Conservation (phyloP, 164 flowering plant genomes). For the Magnolia changhungtana region DNA sequence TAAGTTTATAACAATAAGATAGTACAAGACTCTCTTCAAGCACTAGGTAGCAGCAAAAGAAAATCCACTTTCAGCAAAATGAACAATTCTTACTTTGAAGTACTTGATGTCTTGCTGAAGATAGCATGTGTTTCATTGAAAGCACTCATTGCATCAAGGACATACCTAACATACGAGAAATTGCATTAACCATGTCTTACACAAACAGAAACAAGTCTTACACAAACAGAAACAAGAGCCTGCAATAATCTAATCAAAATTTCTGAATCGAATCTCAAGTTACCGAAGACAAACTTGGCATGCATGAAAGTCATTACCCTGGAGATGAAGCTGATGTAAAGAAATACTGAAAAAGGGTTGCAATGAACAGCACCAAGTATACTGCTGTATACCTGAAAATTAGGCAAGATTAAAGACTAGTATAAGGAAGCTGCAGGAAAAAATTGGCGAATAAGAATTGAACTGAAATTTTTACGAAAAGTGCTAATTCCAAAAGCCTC, state of each 20-base stretch:
- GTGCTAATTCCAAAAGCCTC: too few relatives aligned
- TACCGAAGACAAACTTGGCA: neutral
- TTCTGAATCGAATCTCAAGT: neutral
- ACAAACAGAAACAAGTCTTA: neutral
- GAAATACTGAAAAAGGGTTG: conserved; percentile 75
- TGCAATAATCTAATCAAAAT: neutral
- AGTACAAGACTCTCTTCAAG: neutral
- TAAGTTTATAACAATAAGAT: neutral
- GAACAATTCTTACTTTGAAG: conserved; percentile 58
- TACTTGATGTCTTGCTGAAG: conserved; percentile 27
- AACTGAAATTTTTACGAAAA: too few relatives aligned
- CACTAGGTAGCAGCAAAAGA: neutral
- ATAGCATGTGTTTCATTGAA: conserved; percentile 43
- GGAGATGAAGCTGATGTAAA: conserved; percentile 83
- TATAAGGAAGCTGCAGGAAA: neutral
- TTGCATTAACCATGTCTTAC: neutral
- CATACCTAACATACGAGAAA: conserved; percentile 46
- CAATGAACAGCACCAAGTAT: conserved; percentile 57
- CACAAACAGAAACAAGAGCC: neutral
- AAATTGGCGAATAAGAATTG: neutral
- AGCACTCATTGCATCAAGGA: conserved; percentile 78
- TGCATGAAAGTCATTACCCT: conserved; percentile 49
- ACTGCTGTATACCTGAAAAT: conserved; percentile 63
- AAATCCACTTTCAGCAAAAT: neutral
- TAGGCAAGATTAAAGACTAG: neutral